Conservation (phyloP, 2,329 filamentous ascomycete genomes). For the Bipolaris cookei region DNA sequence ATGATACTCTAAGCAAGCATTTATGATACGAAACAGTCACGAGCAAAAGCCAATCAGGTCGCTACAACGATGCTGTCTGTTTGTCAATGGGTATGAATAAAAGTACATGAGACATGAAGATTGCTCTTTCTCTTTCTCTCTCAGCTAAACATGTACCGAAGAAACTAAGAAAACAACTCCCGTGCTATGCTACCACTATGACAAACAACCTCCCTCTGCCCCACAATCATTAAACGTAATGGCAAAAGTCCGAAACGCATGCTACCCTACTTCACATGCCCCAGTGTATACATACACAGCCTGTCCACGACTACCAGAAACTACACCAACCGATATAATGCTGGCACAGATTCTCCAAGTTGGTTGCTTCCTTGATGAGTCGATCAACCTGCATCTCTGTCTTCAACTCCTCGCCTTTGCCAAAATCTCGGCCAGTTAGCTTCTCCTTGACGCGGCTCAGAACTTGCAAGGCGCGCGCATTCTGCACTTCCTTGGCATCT, state of each 20-base stretch:
- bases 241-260: background rate
- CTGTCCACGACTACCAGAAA: conserved; percentile 72
- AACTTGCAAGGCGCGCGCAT: conserved; percentile 89
- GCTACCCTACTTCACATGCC: background rate
- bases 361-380: conserved; percentile 92
- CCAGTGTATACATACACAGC: background rate
- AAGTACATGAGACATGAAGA: too few species aligned
- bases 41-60: too few species aligned
- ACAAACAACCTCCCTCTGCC: background rate
- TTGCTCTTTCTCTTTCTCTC: too few species aligned
- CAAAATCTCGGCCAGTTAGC: conserved; percentile 91
- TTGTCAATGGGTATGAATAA: too few species aligned
- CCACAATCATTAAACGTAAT: background rate
- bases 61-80: too few species aligned
- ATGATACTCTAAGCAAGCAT: too few species aligned
- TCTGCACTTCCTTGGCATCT: conserved; percentile 77
- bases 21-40: too few species aligned
- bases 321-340: conserved; percentile 99
- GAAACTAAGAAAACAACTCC: background rate
- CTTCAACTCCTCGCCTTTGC: conserved; percentile 75
- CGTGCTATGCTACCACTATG: conserved; percentile 6
- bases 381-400: conserved; percentile 92
- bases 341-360: conserved; percentile 95
- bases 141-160: too few species aligned
- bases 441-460: conserved; percentile 93